Evolutionary conservation across 306 rosid species (phyloP), one percentile per base, ranked within the genome.

Genomic region (Casuarina equisetifolia): DNA sequence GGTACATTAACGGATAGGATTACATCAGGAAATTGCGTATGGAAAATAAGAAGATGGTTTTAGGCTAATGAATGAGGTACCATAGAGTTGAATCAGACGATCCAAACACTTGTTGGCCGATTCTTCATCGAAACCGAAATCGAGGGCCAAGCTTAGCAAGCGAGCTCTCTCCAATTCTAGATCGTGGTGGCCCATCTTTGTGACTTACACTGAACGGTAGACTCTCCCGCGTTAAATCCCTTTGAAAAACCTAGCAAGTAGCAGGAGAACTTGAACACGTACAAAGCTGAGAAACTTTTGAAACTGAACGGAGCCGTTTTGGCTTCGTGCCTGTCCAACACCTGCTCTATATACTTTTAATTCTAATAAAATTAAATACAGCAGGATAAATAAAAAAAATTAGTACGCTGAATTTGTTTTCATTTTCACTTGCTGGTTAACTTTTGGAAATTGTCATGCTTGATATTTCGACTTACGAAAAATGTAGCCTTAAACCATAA

Each of bases 31-130:
- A 35, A 6, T 49, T 3, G 0, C 9, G 5, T 1, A 19, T 9
- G 57, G 48, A 20, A 42, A 15, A 74, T 8, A 54, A 9, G 72
- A 55, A 87, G 68, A 36, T 77, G 54, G 35, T 3, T 36, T 75
- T 43, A 20, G 36, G 61, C 76, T 58, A 0, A 69, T 3, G 57
- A 77, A 63, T 35, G 64, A 7, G 32, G 75, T 81, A 94, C 97
- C 98, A 74, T 95, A 90, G 75, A 95, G 96, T 78, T 78, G 66
- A 78, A 92, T 63, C 3, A 92, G 90, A 25, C 96, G 97, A 75
- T 89, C 82, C 83, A 95, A 80, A 72, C 91, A 92, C 76, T 86
- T 85, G 52, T 44, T 66, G 4, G 98, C 93, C 16, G 96, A 88
- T 72, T 72, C 83, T 62, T 90, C 84, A 44, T 89, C 93, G 88